phyloP scores from a whole-genome alignment of 108 stramenopile species.

The Pelagomonas calceolata region DNA sequence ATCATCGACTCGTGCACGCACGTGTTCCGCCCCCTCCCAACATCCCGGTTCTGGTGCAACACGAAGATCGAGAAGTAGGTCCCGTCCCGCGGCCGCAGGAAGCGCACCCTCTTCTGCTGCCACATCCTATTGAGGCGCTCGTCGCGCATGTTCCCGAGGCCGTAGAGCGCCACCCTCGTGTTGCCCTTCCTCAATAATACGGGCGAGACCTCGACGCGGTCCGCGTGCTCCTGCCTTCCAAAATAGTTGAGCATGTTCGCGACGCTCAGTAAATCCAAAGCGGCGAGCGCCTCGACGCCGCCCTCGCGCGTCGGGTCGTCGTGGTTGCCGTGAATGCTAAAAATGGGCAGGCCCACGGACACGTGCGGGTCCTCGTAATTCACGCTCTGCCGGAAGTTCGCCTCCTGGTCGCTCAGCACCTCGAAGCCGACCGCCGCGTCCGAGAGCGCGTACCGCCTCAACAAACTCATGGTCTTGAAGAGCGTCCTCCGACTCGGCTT shows the following conservation, averaged over 20 bases:
- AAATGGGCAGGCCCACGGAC: conserved; percentile 77
- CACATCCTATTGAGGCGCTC: conserved; percentile 94
- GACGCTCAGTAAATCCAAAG: conserved; percentile 73
- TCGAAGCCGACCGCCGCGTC: conserved; percentile 67
- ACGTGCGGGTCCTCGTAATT: conserved; percentile 83
- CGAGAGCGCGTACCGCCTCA: conserved; percentile 81
- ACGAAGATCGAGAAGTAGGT: conserved; percentile 80
- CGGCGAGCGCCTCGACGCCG: conserved; percentile 59
- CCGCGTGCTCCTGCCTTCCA: conserved; percentile 76
- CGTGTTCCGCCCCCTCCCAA: conserved; percentile 82
- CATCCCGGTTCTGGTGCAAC: conserved; percentile 93
- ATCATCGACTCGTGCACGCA: conserved; percentile 94
- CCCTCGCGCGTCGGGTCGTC: conserved; percentile 85
- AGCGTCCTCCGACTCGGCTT: conserved; percentile 78
- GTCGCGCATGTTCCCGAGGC: conserved; percentile 89
- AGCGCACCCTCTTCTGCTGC: conserved; percentile 67
- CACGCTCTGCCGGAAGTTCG: conserved; percentile 34
- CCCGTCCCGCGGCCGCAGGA: conserved; percentile 41
- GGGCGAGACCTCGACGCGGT: conserved; percentile 69
- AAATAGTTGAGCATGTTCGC: conserved; percentile 91
- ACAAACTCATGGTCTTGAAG: conserved; percentile 74
- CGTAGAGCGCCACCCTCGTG: conserved; percentile 81
- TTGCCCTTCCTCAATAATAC: conserved; percentile 77
- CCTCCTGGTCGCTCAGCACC: conserved; percentile 24
- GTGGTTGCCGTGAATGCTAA: conserved; percentile 96